Percentiles rank a stretch among this genome's conserved stretches.
Evolutionary conservation across 768 basidiomycete genomes (phyloP).

Genomic region (Mycena maculata): DNA sequence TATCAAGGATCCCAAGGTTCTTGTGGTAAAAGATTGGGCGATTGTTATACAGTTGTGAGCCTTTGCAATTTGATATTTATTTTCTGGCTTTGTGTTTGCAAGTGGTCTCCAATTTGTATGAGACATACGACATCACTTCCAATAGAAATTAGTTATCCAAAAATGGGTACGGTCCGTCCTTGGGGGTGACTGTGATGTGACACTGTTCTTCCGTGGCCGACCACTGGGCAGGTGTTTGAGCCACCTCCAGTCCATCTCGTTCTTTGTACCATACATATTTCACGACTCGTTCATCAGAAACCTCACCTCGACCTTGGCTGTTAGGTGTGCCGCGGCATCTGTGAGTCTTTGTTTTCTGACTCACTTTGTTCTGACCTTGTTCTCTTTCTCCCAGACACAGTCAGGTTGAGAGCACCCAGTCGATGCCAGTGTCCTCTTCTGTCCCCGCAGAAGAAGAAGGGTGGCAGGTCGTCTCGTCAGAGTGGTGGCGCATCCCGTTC

Average conservation of each 20-base stretch:
- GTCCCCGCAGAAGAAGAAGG: constrained; percentile 46
- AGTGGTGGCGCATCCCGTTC: constrained; percentile 57
- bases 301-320: constrained; percentile 11
- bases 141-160: no score
- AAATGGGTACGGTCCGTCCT: no score
- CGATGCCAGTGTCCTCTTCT: constrained; percentile 22
- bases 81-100: background rate
- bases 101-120: no score
- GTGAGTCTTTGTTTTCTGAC: constrained; percentile 22
- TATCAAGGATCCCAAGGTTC: constrained; percentile 80
- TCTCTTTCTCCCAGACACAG: constrained; percentile 25
- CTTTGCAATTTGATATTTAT: constrained; percentile 26
- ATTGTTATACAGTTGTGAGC: constrained; percentile 51
- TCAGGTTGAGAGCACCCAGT: constrained; percentile 20
- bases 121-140: no score
- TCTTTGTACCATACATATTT: constrained; percentile 26
- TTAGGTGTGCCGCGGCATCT: constrained; percentile 26
- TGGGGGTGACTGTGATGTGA: no score
- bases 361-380: constrained; percentile 27
- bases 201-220: background rate
- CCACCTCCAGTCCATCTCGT: constrained; percentile 7
- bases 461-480: constrained; percentile 52
- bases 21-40: constrained; percentile 72
- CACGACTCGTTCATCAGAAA: background rate
- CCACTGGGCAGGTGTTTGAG: constrained; percentile 17